Percentiles rank a stretch among this genome's conserved stretches.
phyloP scores from a whole-genome alignment of 305 asterid genomes.

The Fraxinus albicans region DNA sequence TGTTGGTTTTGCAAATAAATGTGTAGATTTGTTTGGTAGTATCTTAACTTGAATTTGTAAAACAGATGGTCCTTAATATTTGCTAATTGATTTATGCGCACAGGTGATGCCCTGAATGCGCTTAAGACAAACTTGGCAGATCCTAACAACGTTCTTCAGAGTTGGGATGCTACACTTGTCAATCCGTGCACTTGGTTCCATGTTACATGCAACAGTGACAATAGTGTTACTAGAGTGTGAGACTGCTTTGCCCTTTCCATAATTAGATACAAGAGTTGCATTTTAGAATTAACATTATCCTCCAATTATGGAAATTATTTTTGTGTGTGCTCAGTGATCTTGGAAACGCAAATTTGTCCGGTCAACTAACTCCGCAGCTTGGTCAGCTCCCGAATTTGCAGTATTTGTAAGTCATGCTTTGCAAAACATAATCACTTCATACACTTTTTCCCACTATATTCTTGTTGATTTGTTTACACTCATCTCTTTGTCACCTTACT shows the following conservation, averaged over 20 bases:
- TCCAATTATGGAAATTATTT: conserved; percentile 16
- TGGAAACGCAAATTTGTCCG: conserved; percentile 90
- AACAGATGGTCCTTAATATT: neutral
- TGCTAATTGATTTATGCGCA: conserved; percentile 18
- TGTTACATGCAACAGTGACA: conserved; percentile 74
- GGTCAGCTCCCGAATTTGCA: conserved; percentile 68
- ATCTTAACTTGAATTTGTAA: neutral
- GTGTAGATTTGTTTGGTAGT: neutral
- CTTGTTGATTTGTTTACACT: conserved; percentile 1
- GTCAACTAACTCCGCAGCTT: conserved; percentile 80
- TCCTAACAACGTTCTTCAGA: conserved; percentile 86
- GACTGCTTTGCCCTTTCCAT: conserved; percentile 25
- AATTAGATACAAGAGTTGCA: conserved; percentile 15
- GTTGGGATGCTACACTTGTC: conserved; percentile 91
- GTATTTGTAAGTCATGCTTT: conserved; percentile 68
- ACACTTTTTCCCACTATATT: conserved; percentile 1
- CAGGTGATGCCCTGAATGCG: conserved; percentile 90
- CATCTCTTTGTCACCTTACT: neutral
- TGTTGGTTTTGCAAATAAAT: neutral
- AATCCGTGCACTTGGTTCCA: conserved; percentile 98
- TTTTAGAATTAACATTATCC: neutral
- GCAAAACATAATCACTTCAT: conserved; percentile 7
- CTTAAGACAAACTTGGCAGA: conserved; percentile 68
- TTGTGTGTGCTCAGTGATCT: conserved; percentile 66
- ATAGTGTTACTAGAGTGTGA: conserved; percentile 81